Conservation (phyloP, 495 filamentous ascomycete genomes). For the Aspergillus nanangensis region DNA sequence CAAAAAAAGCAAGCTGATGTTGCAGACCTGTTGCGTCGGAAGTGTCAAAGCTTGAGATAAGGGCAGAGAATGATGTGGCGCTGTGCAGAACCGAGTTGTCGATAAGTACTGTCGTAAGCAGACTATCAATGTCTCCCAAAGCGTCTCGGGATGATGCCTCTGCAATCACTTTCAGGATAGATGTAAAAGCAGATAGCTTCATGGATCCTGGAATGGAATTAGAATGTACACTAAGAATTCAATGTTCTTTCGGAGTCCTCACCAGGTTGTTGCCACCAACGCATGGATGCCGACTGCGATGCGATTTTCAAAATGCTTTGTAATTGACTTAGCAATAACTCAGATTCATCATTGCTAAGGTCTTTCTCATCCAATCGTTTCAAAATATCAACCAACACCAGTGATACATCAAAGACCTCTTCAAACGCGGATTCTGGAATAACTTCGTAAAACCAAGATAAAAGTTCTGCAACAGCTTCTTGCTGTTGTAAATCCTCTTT, state of each 20-base stretch:
- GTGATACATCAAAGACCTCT: constrained; percentile 81
- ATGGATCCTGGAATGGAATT: constrained; percentile 28
- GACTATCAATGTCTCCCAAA: constrained; percentile 25
- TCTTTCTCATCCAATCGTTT: constrained; percentile 41
- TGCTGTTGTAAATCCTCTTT: constrained; percentile 68
- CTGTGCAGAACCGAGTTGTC: constrained; percentile 33
- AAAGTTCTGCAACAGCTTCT: constrained; percentile 68
- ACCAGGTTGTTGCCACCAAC: constrained; percentile 72
- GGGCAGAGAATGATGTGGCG: constrained; percentile 29
- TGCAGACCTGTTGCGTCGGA: constrained; percentile 28
- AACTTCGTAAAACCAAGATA: constrained; percentile 76
- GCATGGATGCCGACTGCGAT: constrained; percentile 69
- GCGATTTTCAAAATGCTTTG: constrained; percentile 75
- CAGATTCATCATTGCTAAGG: constrained; percentile 30
- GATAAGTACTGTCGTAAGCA: constrained; percentile 29
- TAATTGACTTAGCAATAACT: constrained; percentile 61
- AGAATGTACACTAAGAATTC: neutral
- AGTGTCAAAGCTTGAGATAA: constrained; percentile 41
- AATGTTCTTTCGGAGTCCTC: constrained; percentile 9
- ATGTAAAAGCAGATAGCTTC: constrained; percentile 43
- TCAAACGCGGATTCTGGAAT: constrained; percentile 74
- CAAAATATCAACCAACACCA: constrained; percentile 63
- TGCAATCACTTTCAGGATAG: constrained; percentile 39
- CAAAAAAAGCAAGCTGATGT: constrained; percentile 57
- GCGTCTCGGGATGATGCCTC: constrained; percentile 30